These are phyloP conservation scores for Cyclospora cayetanensis DNA, from an alignment of 169 alveolate species.

Conservation along the genomic window DNA sequence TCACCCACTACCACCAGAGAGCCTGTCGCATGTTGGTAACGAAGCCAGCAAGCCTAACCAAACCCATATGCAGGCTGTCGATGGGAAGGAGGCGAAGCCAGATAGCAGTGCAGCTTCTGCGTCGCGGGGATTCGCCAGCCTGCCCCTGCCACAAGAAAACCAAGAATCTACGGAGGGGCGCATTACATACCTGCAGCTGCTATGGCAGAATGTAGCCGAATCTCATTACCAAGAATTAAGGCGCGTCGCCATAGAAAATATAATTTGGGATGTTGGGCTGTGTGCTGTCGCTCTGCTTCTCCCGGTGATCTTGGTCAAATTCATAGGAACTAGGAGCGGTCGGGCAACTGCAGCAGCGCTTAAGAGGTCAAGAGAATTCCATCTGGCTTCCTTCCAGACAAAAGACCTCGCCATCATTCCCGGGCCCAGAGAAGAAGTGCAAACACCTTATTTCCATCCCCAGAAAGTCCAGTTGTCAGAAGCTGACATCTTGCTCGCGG, in stretches of 20 bases:
- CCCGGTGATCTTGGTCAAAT: not conserved
- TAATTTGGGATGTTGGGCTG: not conserved
- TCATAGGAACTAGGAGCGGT: not conserved
- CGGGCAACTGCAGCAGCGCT: slow-evolving; percentile 33
- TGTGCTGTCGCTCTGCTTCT: not conserved
- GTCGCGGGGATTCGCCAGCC: too few species aligned
- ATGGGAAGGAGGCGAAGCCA: too few species aligned
- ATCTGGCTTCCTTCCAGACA: not conserved
- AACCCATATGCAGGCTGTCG: too few species aligned
- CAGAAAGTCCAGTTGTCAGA: too few species aligned
- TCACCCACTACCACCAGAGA: too few species aligned
- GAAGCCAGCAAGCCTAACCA: too few species aligned
- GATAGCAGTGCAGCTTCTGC: too few species aligned
- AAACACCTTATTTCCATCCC: too few species aligned
- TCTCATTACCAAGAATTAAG: slow-evolving; percentile 23
- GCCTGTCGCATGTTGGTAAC: too few species aligned
- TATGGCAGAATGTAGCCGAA: slow-evolving; percentile 57
- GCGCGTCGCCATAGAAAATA: slow-evolving; percentile 9
- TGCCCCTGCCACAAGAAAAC: too few species aligned
- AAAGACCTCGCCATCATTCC: slow-evolving; percentile 4
- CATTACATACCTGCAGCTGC: slow-evolving; percentile 35
- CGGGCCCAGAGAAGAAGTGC: not conserved
- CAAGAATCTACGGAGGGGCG: too few species aligned
- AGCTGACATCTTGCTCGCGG: too few species aligned
- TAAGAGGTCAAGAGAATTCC: not conserved